Conservation (phyloP, 768 basidiomycete genomes). For the Dioszegia hungarica region DNA sequence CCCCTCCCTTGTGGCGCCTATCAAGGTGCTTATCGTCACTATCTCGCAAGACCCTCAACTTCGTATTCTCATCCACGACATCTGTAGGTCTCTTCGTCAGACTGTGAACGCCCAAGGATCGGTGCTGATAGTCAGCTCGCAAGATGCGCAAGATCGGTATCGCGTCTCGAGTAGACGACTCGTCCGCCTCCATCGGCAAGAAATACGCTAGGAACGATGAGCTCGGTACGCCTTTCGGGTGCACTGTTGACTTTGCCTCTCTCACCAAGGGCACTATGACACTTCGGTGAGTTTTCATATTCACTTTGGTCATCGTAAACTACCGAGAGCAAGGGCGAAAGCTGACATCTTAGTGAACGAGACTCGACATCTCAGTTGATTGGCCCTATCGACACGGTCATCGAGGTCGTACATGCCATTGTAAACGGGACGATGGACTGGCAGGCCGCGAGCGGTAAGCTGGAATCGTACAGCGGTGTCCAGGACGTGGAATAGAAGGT, state of each 20-base stretch:
- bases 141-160: constrained; percentile 84
- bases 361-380: constrained; percentile 92
- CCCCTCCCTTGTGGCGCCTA: constrained; percentile 83
- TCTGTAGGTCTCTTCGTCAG: constrained; percentile 61
- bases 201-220: constrained; percentile 98
- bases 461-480: constrained; percentile 79
- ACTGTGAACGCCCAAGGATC: background rate
- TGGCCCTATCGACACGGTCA: constrained; percentile 82
- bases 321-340: too few species aligned
- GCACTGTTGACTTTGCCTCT: constrained; percentile 87
- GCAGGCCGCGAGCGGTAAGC: constrained; percentile 64
- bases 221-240: constrained; percentile 92
- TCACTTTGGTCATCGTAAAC: too few species aligned
- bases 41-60: constrained; percentile 81
- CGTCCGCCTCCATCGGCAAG: constrained; percentile 88
- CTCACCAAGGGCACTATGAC: constrained; percentile 77
- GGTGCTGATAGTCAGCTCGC: constrained; percentile 56
- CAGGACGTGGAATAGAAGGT: constrained; percentile 65
- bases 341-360: constrained; percentile 62
- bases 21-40: constrained; percentile 94
- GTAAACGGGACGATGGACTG: constrained; percentile 71
- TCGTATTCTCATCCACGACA: constrained; percentile 73
- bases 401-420: constrained; percentile 70
- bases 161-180: constrained; percentile 91
- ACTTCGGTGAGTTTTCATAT: constrained; percentile 5